Base-by-base conservation (phyloP, 805 yeast genomes). In the Myxozyma lipomycoides region DNA sequence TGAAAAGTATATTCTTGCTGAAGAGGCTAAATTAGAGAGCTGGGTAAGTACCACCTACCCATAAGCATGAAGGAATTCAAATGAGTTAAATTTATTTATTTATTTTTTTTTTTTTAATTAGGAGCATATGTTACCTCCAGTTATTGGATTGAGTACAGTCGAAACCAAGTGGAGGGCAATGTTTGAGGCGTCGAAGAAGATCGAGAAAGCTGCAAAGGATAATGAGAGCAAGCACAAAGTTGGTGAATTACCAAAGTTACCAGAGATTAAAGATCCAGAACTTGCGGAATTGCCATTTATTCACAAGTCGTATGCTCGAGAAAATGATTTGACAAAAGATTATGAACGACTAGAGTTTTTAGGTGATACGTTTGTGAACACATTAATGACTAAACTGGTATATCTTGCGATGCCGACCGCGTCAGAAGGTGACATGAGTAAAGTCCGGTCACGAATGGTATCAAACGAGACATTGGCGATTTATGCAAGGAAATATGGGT, bases 391-490 rank as follows among this genome's bases (percentile, higher is more conserved):
- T 0, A 70, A 77, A 51, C 74, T 90, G 38, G 72, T 87, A 17
- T 88, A 75, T 61, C 73, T 78, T 24, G 67, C 76, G 48, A 85
- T 83, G 60, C 93, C 95, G 0, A 69, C 74, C 40, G 83, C 82
- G 40, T 71, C 80, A 22, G 98, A 93, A 72, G 98, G 98, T 34
- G 82, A 80, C 36, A 68, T 91, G 55, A 81, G 96, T 0, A 74
- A 74, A 38, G 69, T 85, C 44, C 78, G 98, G 62, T 74, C 89
- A 10, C 74, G 72, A 46, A 67, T 93, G 28, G 85, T 93, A 28
- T 81, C 82, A 56, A 91, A 91, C 65, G 78, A 78, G 35, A 79
- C 83, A 0, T 70, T 91, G 45, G 78, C 81, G 39, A 79, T 82
- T 57, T 85, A 91, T 77, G 75, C 96, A 0, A 68, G 75, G 24